A percentile compares a stretch with the other conserved stretches of the same genome.
Evolutionary conservation across 2,329 filamentous ascomycete species (phyloP).

Genomic region (Nemania bipapillata): DNA sequence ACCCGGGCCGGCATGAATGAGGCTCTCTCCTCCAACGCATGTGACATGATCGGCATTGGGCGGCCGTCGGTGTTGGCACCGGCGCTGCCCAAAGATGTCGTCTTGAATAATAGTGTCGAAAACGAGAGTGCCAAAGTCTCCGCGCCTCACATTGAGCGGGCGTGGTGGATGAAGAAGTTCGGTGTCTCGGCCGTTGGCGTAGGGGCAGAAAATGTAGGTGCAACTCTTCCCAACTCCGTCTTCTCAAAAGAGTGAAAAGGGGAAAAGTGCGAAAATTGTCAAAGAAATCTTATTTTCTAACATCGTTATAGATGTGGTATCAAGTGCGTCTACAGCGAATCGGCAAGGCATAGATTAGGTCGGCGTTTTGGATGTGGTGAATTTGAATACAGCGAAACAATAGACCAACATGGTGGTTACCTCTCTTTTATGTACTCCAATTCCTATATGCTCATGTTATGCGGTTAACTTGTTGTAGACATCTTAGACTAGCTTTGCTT

Average conservation of each 20-base stretch:
- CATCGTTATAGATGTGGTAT: background rate
- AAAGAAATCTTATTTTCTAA: background rate
- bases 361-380: too few relatives aligned
- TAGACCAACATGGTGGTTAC: too few relatives aligned
- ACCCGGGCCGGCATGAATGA: background rate
- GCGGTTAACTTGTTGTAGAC: too few relatives aligned
- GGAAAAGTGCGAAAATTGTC: background rate
- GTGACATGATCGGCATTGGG: constrained; percentile 3
- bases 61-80: background rate
- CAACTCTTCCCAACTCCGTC: background rate
- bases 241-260: background rate
- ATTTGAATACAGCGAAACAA: too few relatives aligned
- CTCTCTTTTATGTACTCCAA: too few relatives aligned
- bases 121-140: background rate
- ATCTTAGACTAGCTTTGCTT: too few relatives aligned
- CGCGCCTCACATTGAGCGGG: background rate
- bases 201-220: background rate
- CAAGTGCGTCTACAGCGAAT: background rate
- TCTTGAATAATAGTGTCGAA: background rate
- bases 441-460: too few relatives aligned
- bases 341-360: background rate
- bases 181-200: background rate
- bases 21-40: background rate
- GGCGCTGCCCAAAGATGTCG: background rate
- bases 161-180: background rate